Evolutionary conservation across 75 land plant genomes (phyloP).

Genomic region (Isoetes taiwanensis): DNA sequence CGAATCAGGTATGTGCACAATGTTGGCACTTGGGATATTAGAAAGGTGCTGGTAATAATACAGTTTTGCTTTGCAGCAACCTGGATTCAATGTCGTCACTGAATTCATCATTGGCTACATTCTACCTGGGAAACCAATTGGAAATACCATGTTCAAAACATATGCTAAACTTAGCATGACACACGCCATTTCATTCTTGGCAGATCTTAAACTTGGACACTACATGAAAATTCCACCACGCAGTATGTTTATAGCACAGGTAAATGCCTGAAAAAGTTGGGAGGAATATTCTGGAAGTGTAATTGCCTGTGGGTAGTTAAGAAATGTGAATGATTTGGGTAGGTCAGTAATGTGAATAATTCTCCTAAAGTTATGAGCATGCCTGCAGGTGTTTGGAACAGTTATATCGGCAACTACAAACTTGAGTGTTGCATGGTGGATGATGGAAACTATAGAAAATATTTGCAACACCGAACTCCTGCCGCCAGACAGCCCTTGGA

Average conservation of each 20-base stretch:
- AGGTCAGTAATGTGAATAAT: no score
- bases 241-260: slow-evolving; percentile 3
- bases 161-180: not conserved
- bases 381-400: not conserved
- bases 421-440: slow-evolving; percentile 2
- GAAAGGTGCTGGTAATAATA: no score
- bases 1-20: no score
- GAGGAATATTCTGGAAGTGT: no score
- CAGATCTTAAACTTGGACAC: not conserved
- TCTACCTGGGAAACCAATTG: not conserved
- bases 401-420: not conserved
- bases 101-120: slow-evolving; percentile 1
- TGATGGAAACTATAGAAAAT: not conserved
- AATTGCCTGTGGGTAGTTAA: no score
- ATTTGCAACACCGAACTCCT: not conserved
- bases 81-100: not conserved
- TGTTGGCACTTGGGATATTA: no score
- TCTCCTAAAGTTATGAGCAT: no score
- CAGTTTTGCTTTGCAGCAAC: no score
- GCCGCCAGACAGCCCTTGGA: not conserved
- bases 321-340: no score
- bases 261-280: no score
- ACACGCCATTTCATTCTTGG: not conserved
- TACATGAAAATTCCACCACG: slow-evolving; percentile 5
- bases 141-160: not conserved